A percentile compares a stretch with the other conserved stretches of the same genome.
phyloP scores from a whole-genome alignment of 306 rosid genomes.

The Ceratonia siliqua region DNA sequence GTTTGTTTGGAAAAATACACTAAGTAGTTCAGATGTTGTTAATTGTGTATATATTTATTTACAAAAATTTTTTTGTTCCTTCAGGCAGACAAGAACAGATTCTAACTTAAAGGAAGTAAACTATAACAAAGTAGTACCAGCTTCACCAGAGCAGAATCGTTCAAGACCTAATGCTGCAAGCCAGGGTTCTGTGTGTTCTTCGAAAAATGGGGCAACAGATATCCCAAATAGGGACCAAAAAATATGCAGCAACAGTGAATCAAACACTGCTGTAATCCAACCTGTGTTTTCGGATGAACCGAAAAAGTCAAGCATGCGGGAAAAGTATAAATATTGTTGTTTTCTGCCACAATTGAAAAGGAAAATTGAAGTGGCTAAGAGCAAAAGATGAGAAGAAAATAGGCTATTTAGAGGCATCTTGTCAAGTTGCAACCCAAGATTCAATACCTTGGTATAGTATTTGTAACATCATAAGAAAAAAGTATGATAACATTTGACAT shows the following conservation, averaged over 20 bases:
- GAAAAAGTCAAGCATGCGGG: constrained; percentile 32
- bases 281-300: constrained; percentile 25
- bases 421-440: constrained; percentile 7
- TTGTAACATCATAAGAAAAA: too few relatives aligned
- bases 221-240: constrained; percentile 29
- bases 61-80: constrained; percentile 5
- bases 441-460: background rate
- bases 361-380: constrained; percentile 7
- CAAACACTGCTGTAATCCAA: background rate
- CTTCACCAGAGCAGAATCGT: constrained; percentile 45
- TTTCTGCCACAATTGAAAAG: constrained; percentile 25
- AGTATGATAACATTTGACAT: too few relatives aligned
- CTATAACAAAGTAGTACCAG: constrained; percentile 61
- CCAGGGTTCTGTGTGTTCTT: constrained; percentile 25
- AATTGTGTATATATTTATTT: background rate
- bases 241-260: constrained; percentile 12
- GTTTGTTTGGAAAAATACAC: constrained; percentile 1
- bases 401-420: constrained; percentile 18
- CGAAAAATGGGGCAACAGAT: constrained; percentile 27
- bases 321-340: constrained; percentile 41
- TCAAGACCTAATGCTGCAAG: constrained; percentile 32
- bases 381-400: constrained; percentile 13
- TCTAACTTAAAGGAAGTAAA: constrained; percentile 48
- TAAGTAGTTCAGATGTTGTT: background rate
- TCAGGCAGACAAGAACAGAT: constrained; percentile 50